A percentile compares a stretch with the other conserved stretches of the same genome.
phyloP scores from a whole-genome alignment of 306 rosid species.

The Cyamopsis tetragonoloba region DNA sequence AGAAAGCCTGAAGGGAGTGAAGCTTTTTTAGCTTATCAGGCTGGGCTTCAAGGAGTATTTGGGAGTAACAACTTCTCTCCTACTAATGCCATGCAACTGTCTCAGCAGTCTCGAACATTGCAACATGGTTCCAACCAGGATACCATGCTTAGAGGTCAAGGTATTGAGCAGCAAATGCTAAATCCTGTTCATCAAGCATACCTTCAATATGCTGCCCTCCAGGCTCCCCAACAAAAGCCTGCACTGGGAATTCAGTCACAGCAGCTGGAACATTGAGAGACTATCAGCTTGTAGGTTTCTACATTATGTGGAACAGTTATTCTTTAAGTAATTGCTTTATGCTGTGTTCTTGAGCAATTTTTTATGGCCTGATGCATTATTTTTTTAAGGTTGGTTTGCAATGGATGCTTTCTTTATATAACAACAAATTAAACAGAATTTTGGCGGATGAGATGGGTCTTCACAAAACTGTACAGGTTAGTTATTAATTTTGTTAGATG shows the following conservation, averaged over 20 bases:
- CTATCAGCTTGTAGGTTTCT: constrained; percentile 94
- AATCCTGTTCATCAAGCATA: constrained; percentile 90
- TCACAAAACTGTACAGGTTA: constrained; percentile 98
- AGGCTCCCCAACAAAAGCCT: constrained; percentile 82
- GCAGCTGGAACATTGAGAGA: constrained; percentile 97
- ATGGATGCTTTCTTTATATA: constrained; percentile 99
- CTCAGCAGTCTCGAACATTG: constrained; percentile 81
- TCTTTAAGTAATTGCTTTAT: neutral
- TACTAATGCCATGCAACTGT: constrained; percentile 55
- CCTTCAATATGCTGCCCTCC: constrained; percentile 83
- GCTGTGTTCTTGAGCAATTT: constrained; percentile 5
- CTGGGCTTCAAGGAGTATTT: constrained; percentile 67
- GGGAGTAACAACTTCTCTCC: constrained; percentile 62
- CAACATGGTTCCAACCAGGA: constrained; percentile 72
- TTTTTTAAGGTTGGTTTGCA: constrained; percentile 88
- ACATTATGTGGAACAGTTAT: constrained; percentile 21
- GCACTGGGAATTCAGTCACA: constrained; percentile 73
- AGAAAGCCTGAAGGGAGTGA: constrained; percentile 94
- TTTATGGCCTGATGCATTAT: constrained; percentile 12
- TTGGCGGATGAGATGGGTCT: constrained; percentile 99
- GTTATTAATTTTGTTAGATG: constrained; percentile 15
- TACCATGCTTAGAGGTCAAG: constrained; percentile 67
- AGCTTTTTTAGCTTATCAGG: constrained; percentile 66
- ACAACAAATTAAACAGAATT: constrained; percentile 97
- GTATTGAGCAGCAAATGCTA: constrained; percentile 66